Evolutionary conservation across 148 eudicot genomes (phyloP), one percentile per base, ranked within the genome.

Genomic region (Amaranthus hypochondriacus): DNA sequence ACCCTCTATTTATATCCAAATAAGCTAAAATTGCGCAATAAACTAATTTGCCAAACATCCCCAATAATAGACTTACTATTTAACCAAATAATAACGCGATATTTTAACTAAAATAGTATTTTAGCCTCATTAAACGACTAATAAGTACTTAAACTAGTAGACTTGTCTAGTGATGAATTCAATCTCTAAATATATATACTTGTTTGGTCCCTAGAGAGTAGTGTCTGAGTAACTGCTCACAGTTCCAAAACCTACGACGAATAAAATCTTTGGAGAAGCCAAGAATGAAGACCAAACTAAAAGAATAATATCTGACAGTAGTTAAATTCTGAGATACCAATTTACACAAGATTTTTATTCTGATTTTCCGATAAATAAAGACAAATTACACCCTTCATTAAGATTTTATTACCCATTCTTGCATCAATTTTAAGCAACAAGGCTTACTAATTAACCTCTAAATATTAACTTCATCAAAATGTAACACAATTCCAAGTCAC

Each of bases 301-400:
- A 68, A 73, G 83, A 76, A 81, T 81, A 71, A 87, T 75, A 83
- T 83, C 81, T 79, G 77, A 68, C 79, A 81, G 83, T 84, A 77
- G 88, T 82, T 84, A 73, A 81, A 83, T 70, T 73, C 48, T 75
- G 70, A 69, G 83, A 76, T 84, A 70, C 79, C 75, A 81, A 71
- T 79, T 84, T 74, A 79, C 85, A 50, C 74, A 82, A 86, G 85
- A 89, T 85, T 87, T 76, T 71, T 89, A 89, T 89, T 86, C 91
- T 73, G 94, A 89, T 89, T 84, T 84, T 82, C 83, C n/a, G 43
- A 75, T 76, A 56, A 48, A 72, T 71, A 62, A 11, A 75, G 86
- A 87, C 88, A 87, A 84, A 66, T 73, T 51, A 76, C 57, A 56
- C 65, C 74, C 81, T 84, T 47, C 73, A 57, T 75, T 73, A 77